Evolutionary conservation across 1,284 basidiomycete genomes (phyloP).

Genomic region (Boletus smithii): DNA sequence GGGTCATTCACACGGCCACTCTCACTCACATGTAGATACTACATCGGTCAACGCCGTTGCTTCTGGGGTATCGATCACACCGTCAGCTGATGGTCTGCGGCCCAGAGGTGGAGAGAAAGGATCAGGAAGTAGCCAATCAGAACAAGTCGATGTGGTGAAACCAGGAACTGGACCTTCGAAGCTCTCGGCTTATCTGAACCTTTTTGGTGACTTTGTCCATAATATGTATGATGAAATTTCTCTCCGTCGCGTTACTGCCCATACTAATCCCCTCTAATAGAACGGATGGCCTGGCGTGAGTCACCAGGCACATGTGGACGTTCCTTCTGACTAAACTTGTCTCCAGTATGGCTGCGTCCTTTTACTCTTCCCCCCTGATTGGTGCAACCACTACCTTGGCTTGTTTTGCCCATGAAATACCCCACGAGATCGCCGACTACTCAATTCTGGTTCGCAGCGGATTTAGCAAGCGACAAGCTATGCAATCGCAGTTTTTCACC

Average conservation of each 20-base stretch:
- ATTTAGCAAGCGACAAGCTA: slow-evolving; percentile 84
- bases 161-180: slow-evolving; percentile 58
- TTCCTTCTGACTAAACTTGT: slow-evolving; percentile 7
- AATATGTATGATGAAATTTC: slow-evolving; percentile 60
- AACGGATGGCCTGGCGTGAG: slow-evolving; percentile 82
- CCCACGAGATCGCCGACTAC: slow-evolving; percentile 90
- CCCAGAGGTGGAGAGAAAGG: slow-evolving; percentile 30
- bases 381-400: slow-evolving; percentile 88
- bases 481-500: slow-evolving; percentile 88
- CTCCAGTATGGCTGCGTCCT: slow-evolving; percentile 81
- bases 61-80: slow-evolving; percentile 36
- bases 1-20: slow-evolving; percentile 58
- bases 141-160: slow-evolving; percentile 21
- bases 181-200: slow-evolving; percentile 84
- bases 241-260: slow-evolving; percentile 15
- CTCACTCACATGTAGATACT: slow-evolving; percentile 40
- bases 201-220: slow-evolving; percentile 88
- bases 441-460: slow-evolving; percentile 86
- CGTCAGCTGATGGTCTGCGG: slow-evolving; percentile 33
- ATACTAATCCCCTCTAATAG: slow-evolving; percentile 38
- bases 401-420: slow-evolving; percentile 90
- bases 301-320: slow-evolving; percentile 18
- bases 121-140: slow-evolving; percentile 18
- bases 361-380: slow-evolving; percentile 85
- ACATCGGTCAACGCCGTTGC: slow-evolving; percentile 27